Evolutionary conservation across 495 filamentous ascomycete genomes (phyloP).

Genomic region (Aspergillus olivimuriae): DNA sequence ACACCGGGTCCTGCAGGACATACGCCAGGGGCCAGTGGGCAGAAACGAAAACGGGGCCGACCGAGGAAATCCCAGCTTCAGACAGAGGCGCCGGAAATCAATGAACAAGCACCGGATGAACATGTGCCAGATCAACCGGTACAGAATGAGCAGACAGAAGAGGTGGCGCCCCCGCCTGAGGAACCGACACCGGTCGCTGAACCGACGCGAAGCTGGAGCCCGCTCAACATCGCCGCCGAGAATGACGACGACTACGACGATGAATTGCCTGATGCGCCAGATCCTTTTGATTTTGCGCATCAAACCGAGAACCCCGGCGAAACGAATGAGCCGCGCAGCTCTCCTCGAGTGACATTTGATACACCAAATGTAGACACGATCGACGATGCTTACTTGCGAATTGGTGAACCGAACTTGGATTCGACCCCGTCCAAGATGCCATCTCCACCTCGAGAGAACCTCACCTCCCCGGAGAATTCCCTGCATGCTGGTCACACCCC

Average conservation of each 20-base stretch:
- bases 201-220: constrained; percentile 15
- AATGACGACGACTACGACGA: constrained; percentile 16
- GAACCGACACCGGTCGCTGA: constrained; percentile 13
- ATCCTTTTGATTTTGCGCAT: constrained; percentile 17
- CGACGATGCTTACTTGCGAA: constrained; percentile 24
- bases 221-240: constrained; percentile 21
- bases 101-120: too few species aligned
- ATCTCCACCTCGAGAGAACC: constrained; percentile 25
- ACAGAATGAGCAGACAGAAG: not conserved
- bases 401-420: constrained; percentile 25
- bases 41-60: constrained; percentile 32
- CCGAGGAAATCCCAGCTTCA: constrained; percentile 24
- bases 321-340: constrained; percentile 3
- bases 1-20: constrained; percentile 25
- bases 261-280: constrained; percentile 9
- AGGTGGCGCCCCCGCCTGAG: too few species aligned
- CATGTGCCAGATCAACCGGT: not conserved
- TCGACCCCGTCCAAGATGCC: constrained; percentile 40
- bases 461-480: constrained; percentile 25
- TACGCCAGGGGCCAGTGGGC: constrained; percentile 13
- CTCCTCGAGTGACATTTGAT: constrained; percentile 15
- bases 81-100: constrained; percentile 6
- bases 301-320: constrained; percentile 11
- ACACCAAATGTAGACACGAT: constrained; percentile 25
- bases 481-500: constrained; percentile 27